Conservation (phyloP, 768 basidiomycete genomes). For the Rhodotorula diobovata region DNA sequence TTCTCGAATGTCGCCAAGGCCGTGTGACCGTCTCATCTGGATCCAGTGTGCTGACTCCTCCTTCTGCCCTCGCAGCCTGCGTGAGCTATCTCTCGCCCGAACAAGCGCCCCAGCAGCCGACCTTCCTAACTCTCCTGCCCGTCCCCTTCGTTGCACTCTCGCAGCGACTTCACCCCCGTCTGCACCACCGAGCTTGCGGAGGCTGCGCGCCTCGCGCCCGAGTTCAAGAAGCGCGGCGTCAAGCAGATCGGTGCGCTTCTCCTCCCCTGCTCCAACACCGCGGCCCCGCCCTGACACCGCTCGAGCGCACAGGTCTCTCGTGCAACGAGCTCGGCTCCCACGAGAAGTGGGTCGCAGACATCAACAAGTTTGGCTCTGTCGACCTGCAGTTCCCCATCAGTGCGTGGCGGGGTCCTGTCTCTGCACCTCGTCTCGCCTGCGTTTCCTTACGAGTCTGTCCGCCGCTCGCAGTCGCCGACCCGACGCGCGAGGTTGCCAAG, state of each 20-base stretch:
- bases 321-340: slow-evolving; percentile 85
- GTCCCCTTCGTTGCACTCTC: slow-evolving; percentile 9
- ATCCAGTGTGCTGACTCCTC: background rate
- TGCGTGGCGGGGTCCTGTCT: no score
- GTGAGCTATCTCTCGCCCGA: background rate
- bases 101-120: background rate
- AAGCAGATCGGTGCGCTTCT: slow-evolving; percentile 64
- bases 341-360: slow-evolving; percentile 47
- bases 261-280: background rate
- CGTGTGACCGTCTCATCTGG: background rate
- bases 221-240: slow-evolving; percentile 81
- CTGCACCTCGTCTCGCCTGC: no score
- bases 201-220: slow-evolving; percentile 76
- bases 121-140: slow-evolving; percentile 29
- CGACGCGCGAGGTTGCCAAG: slow-evolving; percentile 52
- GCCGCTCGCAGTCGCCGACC: no score
- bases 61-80: background rate
- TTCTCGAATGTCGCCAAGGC: no score
- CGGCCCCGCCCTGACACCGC: background rate
- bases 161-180: slow-evolving; percentile 44
- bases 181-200: slow-evolving; percentile 84
- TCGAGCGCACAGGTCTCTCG: slow-evolving; percentile 53
- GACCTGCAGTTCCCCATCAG: slow-evolving; percentile 89
- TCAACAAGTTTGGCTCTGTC: slow-evolving; percentile 62
- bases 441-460: no score